These are phyloP conservation scores for Cairneyella variabilis DNA, from an alignment of 495 filamentous ascomycete genomes.

Conservation along the genomic window DNA sequence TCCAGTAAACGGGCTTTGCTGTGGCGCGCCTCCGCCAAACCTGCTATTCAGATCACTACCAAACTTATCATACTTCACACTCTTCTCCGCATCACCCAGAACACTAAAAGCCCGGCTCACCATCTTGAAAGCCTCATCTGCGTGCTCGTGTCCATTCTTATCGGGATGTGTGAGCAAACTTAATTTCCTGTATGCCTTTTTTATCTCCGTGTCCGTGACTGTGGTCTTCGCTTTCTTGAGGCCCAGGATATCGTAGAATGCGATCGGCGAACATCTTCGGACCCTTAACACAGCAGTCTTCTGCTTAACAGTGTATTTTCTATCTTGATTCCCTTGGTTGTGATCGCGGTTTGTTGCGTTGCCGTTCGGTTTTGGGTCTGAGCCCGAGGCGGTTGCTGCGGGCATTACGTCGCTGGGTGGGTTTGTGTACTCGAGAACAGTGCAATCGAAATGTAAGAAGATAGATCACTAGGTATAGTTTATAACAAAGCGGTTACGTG, in stretches of 20 bases:
- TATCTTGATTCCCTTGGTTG: slow-evolving; percentile 89
- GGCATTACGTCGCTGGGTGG: slow-evolving; percentile 56
- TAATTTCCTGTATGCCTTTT: slow-evolving; percentile 91
- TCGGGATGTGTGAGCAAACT: slow-evolving; percentile 89
- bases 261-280: slow-evolving; percentile 74
- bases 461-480: too few relatives aligned
- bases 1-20: slow-evolving; percentile 63
- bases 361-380: slow-evolving; percentile 45
- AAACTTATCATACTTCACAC: slow-evolving; percentile 77
- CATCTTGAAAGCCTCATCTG: slow-evolving; percentile 98
- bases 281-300: slow-evolving; percentile 86
- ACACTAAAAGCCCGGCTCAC: slow-evolving; percentile 90
- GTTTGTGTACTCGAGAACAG: too few relatives aligned
- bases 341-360: slow-evolving; percentile 73
- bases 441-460: too few relatives aligned
- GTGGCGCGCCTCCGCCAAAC: slow-evolving; percentile 52
- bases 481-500: too few relatives aligned
- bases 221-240: slow-evolving; percentile 54
- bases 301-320: slow-evolving; percentile 85
- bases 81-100: slow-evolving; percentile 89
- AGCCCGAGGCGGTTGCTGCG: slow-evolving; percentile 68
- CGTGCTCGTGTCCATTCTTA: slow-evolving; percentile 93
- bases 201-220: slow-evolving; percentile 76
- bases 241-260: slow-evolving; percentile 86
- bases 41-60: slow-evolving; percentile 89